A percentile compares a stretch with the other conserved stretches of the same genome.
Evolutionary conservation across 75 land plant genomes (phyloP).

Genomic region (Ceratopteris richardii): DNA sequence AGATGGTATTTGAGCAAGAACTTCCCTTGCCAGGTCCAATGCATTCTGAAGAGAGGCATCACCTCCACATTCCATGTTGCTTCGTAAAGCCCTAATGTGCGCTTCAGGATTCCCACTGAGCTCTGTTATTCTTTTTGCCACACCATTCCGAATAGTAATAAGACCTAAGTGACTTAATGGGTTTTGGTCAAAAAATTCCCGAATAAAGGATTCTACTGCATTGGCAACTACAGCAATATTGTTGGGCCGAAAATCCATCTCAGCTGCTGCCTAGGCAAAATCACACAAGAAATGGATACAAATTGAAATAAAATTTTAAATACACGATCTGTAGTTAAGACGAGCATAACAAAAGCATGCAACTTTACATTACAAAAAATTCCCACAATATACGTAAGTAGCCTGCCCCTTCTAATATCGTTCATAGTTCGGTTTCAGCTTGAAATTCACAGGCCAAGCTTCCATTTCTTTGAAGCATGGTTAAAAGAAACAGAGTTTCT

Average conservation of each 20-base stretch:
- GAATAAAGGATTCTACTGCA: slow-evolving; percentile 74
- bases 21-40: slow-evolving; percentile 66
- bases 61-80: slow-evolving; percentile 79
- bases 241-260: slow-evolving; percentile 81
- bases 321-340: too few relatives aligned
- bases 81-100: slow-evolving; percentile 69
- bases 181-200: slow-evolving; percentile 98
- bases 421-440: too few relatives aligned
- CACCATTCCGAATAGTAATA: slow-evolving; percentile 73
- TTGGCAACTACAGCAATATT: slow-evolving; percentile 81
- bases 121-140: slow-evolving; percentile 79
- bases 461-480: too few relatives aligned
- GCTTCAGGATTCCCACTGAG: slow-evolving; percentile 96
- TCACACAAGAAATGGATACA: too few relatives aligned
- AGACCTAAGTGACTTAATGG: slow-evolving; percentile 91
- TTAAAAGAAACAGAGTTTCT: too few relatives aligned
- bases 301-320: too few relatives aligned
- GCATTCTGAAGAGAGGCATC: slow-evolving; percentile 94
- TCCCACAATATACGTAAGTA: too few relatives aligned
- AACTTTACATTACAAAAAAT: too few relatives aligned
- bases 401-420: too few relatives aligned
- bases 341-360: too few relatives aligned
- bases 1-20: slow-evolving; percentile 66
- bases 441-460: too few relatives aligned
- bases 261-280: slow-evolving; percentile 75